A percentile compares a stretch with the other conserved stretches of the same genome.
Evolutionary conservation across 2,329 filamentous ascomycete genomes (phyloP).

Genomic region (Penicillium hesseltinei): DNA sequence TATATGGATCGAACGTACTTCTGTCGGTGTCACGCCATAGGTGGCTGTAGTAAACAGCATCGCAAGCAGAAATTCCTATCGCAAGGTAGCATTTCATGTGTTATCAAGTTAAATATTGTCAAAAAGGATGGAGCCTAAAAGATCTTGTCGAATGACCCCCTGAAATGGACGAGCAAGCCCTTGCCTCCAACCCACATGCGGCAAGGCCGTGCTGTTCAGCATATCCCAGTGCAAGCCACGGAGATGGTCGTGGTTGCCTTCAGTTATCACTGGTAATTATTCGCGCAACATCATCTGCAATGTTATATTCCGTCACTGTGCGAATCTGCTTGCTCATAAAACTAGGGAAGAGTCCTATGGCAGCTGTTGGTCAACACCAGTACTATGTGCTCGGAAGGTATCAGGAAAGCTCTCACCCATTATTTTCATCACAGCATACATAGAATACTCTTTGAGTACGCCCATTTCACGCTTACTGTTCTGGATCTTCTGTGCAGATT

Average conservation of each 20-base stretch:
- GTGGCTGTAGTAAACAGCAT: not conserved
- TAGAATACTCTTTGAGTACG: conserved; percentile 36
- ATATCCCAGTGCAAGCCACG: not conserved
- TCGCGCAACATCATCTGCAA: conserved; percentile 15
- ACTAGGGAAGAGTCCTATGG: conserved; percentile 25
- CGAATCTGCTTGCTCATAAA: conserved; percentile 13
- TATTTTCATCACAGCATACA: conserved; percentile 39
- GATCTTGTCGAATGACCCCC: too few relatives aligned
- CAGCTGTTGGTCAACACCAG: conserved; percentile 1
- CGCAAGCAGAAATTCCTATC: not conserved
- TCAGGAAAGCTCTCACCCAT: conserved; percentile 26
- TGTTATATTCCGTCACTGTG: conserved; percentile 15
- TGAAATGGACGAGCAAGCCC: not conserved
- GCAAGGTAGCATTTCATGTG: not conserved
- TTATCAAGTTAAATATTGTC: not conserved
- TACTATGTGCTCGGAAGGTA: not conserved
- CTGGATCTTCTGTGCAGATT: conserved; percentile 34
- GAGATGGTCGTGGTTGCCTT: not conserved
- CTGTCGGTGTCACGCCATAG: not conserved
- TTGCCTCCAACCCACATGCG: not conserved
- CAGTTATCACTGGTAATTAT: not conserved
- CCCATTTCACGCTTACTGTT: conserved; percentile 36
- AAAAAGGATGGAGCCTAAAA: not conserved
- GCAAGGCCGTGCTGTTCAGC: not conserved
- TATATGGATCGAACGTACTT: not conserved